phyloP scores from a whole-genome alignment of 1,139 yeast species.

The Meyerozyma athensensis region DNA sequence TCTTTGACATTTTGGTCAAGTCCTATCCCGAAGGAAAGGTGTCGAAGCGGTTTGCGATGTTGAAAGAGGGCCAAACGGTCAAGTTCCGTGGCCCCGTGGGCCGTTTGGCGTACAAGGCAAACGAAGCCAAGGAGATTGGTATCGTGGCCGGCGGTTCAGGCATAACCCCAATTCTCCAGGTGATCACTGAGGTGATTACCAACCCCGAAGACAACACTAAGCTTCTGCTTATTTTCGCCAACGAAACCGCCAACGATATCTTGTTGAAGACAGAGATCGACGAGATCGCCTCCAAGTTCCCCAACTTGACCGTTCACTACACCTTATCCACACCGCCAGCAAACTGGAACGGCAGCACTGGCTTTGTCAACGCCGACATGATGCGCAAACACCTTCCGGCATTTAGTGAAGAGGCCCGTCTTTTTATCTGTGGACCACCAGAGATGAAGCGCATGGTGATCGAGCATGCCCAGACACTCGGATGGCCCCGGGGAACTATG shows the following conservation, averaged over 20 bases:
- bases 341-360: slow-evolving; percentile 55
- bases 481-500: slow-evolving; percentile 54
- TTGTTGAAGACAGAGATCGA: slow-evolving; percentile 61
- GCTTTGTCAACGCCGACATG: slow-evolving; percentile 56
- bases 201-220: slow-evolving; percentile 14
- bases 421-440: slow-evolving; percentile 75
- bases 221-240: slow-evolving; percentile 14
- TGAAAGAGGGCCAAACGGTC: slow-evolving; percentile 61
- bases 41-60: slow-evolving; percentile 57
- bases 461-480: slow-evolving; percentile 49
- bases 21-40: slow-evolving; percentile 68
- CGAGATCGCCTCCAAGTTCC: slow-evolving; percentile 58
- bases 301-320: slow-evolving; percentile 53
- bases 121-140: slow-evolving; percentile 58
- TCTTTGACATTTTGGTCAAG: slow-evolving; percentile 69
- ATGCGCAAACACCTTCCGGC: slow-evolving; percentile 48
- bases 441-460: slow-evolving; percentile 55
- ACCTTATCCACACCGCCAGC: slow-evolving; percentile 32
- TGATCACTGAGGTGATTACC: slow-evolving; percentile 15
- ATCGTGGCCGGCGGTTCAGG: slow-evolving; percentile 34
- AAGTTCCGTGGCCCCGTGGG: slow-evolving; percentile 79
- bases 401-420: slow-evolving; percentile 43
- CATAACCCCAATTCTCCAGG: slow-evolving; percentile 17
- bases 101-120: slow-evolving; percentile 53
- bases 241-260: slow-evolving; percentile 16